These are phyloP conservation scores for Cryptosporidium xiaoi DNA, from an alignment of 169 alveolate genomes.

Conservation along the genomic window DNA sequence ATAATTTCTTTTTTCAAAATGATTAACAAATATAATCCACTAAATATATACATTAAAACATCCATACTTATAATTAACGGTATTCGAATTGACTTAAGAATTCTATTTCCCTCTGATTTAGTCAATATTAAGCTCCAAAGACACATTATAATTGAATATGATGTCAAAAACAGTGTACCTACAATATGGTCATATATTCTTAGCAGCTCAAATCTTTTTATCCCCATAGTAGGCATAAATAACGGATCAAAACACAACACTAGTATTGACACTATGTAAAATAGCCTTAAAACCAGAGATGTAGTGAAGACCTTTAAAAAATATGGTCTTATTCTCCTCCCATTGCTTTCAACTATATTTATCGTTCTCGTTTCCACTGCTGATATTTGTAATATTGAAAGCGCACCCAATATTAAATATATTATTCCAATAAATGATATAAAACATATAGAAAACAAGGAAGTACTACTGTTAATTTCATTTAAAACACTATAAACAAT, in stretches of 20 bases:
- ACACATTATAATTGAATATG: conserved; percentile 38
- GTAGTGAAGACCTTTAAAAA: conserved; percentile 24
- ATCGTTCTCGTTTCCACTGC: conserved; percentile 6
- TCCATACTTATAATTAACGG: conserved; percentile 2
- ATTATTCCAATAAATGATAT: conserved; percentile 2
- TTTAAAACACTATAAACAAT: too few species aligned
- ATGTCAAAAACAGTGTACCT: conserved; percentile 13
- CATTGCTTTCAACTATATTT: conserved; percentile 48
- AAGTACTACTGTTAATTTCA: neutral
- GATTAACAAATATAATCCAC: neutral
- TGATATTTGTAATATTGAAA: conserved; percentile 28
- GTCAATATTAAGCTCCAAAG: conserved; percentile 40
- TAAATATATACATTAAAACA: neutral
- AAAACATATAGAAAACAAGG: neutral
- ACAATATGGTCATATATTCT: conserved; percentile 26
- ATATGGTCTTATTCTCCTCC: conserved; percentile 53
- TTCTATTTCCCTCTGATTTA: neutral
- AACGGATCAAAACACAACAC: conserved; percentile 2
- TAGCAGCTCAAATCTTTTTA: neutral
- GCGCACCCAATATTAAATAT: conserved; percentile 11
- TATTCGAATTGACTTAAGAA: neutral
- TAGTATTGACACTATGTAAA: conserved; percentile 17
- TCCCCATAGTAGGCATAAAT: neutral
- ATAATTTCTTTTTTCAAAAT: neutral
- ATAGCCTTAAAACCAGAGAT: conserved; percentile 28